Base-by-base conservation (phyloP, 192 early-diverging fungal species). In the Coemansia sp. region DNA sequence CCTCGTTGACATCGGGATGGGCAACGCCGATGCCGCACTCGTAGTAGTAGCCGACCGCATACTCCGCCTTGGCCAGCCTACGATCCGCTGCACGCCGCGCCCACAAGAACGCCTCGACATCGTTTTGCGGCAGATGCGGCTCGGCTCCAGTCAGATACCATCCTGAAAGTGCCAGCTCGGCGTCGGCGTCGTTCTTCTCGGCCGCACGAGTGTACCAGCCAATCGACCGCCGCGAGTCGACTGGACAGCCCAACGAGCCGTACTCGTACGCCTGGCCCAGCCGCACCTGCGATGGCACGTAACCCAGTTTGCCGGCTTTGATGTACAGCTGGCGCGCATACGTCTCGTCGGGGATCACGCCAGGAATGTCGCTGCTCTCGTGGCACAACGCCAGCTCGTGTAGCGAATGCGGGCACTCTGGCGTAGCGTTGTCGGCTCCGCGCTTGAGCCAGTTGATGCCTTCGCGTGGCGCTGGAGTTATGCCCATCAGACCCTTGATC, bases 131-230 rank as follows among this genome's bases (percentile, higher is more conserved):
- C 69, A 99, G 71, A 9, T 94, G 86, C 11, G 88, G 89, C 60
- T 98, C 94, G 5, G 92, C 88, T 25, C 94, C 95, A 1, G 96
- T 97, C 69, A 99, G 82, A 68, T 98, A 99, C 97, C 97, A 99
- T 3, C 95, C 97, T 1, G 96, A 95, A 5, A 99, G 82, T 15
- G 93, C 94, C 32, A 99, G 79, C 69, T 95, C 95, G 3, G 93
- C 90, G 24, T 98, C 94, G 3, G 88, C 76, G 65, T 99, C 89
- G 23, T 89, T 87, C 70, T 95, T 90, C 67, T 95, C 91, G 5
- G 96, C 97, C 0, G 96, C 93, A 7, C 86, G 83, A 21, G 94
- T 91, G 84, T 98, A 99, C 94, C 95, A 99, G 2, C 89, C 92
- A 68, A 99, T 97, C 23, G 94, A 96, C 50, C 89, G 83, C 22